Percentiles rank a stretch among this genome's conserved stretches.
Evolutionary conservation across 768 basidiomycete genomes (phyloP).

Genomic region (Tulasnella sp.): DNA sequence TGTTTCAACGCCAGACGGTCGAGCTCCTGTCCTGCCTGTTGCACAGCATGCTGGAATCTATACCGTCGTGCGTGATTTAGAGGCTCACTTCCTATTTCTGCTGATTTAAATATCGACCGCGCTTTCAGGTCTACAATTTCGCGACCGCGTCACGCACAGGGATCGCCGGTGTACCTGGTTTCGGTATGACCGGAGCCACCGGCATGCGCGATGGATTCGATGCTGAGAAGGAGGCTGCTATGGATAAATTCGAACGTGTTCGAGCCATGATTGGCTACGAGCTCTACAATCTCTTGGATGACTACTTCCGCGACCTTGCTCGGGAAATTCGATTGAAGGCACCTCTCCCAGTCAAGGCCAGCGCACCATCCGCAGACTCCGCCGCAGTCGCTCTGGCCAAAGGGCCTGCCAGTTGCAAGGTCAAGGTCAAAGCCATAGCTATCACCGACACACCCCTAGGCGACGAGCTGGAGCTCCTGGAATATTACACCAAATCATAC

Average conservation of each 20-base stretch:
- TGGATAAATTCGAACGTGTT: constrained; percentile 16
- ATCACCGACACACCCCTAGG: not conserved
- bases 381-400: not conserved
- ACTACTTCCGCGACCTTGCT: constrained; percentile 17
- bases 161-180: constrained; percentile 10
- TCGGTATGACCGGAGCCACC: constrained; percentile 6
- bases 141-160: constrained; percentile 14
- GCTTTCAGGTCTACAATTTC: constrained; percentile 16
- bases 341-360: constrained; percentile 2
- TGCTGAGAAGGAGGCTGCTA: constrained; percentile 9
- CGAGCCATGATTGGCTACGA: constrained; percentile 19
- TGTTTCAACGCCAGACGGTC: not conserved
- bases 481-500: constrained; percentile 14
- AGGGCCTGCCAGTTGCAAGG: not conserved
- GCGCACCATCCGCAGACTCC: not conserved
- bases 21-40: constrained; percentile 13
- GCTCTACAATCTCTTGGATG: constrained; percentile 16
- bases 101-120: not conserved
- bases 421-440: not conserved
- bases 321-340: constrained; percentile 16
- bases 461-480: constrained; percentile 11
- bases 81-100: not conserved
- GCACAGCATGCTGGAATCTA: constrained; percentile 15
- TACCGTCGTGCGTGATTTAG: constrained; percentile 12
- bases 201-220: constrained; percentile 8